Evolutionary conservation across 768 basidiomycete species (phyloP).

Genomic region (Infundibulicybe gibba): DNA sequence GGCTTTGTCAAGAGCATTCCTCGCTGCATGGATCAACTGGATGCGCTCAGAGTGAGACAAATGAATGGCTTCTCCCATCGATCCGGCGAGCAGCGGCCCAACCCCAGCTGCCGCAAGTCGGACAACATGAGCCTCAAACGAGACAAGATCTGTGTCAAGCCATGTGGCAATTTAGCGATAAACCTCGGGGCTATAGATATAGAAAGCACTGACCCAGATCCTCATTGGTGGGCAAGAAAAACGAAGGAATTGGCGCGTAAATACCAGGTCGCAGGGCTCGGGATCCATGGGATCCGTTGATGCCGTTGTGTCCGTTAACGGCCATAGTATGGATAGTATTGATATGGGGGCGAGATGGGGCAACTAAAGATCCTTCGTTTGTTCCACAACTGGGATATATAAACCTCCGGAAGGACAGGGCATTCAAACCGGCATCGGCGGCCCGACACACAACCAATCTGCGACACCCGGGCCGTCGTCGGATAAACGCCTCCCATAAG

Average conservation of each 20-base stretch:
- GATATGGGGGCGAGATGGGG: conserved; percentile 10
- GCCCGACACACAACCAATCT: conserved; percentile 14
- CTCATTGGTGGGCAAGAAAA: conserved; percentile 73
- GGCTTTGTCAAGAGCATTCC: conserved; percentile 67
- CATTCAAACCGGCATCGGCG: conserved; percentile 16
- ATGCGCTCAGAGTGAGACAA: conserved; percentile 64
- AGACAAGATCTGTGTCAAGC: conserved; percentile 47
- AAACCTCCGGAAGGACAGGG: conserved; percentile 12
- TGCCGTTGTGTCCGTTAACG: conserved; percentile 30
- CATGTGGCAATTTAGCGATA: conserved; percentile 6
- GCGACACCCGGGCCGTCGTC: too few relatives aligned
- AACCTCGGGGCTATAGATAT: conserved; percentile 3
- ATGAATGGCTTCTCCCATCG: conserved; percentile 86
- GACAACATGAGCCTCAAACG: conserved; percentile 67
- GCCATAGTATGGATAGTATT: conserved; percentile 29
- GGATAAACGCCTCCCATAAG: too few relatives aligned
- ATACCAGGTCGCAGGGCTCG: conserved; percentile 73
- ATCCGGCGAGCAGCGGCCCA: conserved; percentile 69
- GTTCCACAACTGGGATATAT: conserved; percentile 14
- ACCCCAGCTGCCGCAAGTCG: conserved; percentile 65
- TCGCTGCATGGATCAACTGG: conserved; percentile 59
- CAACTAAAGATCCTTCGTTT: conserved; percentile 9
- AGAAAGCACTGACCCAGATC: conserved; percentile 65
- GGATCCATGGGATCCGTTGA: conserved; percentile 21
- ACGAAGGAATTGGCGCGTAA: conserved; percentile 83